These are phyloP conservation scores for Plasmodium knowlesi DNA, from an alignment of 169 alveolate species.

Conservation along the genomic window DNA sequence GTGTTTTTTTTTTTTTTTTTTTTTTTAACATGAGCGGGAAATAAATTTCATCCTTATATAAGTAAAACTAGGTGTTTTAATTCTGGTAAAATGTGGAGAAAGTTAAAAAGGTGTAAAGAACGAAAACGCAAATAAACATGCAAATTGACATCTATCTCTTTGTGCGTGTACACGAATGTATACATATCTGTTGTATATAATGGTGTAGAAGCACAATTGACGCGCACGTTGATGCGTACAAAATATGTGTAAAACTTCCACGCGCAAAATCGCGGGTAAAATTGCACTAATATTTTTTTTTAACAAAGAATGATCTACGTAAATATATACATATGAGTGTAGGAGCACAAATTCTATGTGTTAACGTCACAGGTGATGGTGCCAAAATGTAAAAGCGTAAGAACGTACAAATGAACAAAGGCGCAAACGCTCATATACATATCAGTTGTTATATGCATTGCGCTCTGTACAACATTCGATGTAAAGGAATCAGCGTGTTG, in stretches of 20 bases:
- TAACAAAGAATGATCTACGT: background rate
- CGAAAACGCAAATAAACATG: background rate
- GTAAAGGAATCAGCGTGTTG: background rate
- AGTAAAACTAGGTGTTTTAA: background rate
- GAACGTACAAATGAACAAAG: background rate
- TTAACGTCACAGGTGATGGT: background rate
- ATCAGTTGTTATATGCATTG: background rate
- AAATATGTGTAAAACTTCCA: background rate
- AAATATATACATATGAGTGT: background rate
- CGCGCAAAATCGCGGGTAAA: background rate
- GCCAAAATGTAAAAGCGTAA: background rate
- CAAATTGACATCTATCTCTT: background rate
- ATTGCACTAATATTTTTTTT: background rate
- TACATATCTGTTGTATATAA: background rate
- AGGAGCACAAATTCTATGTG: background rate
- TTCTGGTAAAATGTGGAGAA: background rate
- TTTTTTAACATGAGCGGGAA: background rate
- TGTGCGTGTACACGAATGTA: background rate
- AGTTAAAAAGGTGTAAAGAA: background rate
- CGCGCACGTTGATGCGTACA: background rate
- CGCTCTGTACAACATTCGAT: background rate
- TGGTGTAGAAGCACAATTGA: background rate
- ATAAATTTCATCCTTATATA: background rate
- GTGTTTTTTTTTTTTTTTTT: background rate
- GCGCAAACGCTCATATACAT: background rate